Percentiles rank a stretch among this genome's conserved stretches.
Conservation (phyloP, 2,329 filamentous ascomycete species). For the Emmonsiellopsis sp. region DNA sequence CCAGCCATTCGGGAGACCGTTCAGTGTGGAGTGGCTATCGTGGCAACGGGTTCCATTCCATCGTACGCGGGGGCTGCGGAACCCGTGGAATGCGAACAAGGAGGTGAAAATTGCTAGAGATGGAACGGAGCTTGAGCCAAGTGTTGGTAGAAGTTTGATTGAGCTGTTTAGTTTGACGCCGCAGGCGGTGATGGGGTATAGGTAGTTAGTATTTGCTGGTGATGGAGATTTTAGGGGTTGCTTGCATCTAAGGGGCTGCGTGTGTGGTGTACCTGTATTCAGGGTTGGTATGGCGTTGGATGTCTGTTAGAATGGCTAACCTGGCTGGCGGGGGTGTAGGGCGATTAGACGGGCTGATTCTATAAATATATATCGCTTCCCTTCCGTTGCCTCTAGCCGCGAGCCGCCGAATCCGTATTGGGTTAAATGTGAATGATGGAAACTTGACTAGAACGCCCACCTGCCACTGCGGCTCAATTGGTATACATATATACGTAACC, state of each 20-base stretch:
- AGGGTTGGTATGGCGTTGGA: no score
- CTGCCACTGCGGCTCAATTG: no score
- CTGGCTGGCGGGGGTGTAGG: no score
- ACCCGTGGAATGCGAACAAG: slow-evolving; percentile 89
- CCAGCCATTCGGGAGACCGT: slow-evolving; percentile 82
- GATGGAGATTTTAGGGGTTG: not conserved
- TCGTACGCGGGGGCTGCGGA: slow-evolving; percentile 74
- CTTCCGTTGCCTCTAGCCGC: no score
- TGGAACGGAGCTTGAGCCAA: slow-evolving; percentile 84
- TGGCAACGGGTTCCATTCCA: slow-evolving; percentile 80
- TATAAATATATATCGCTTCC: no score
- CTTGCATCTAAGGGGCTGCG: not conserved
- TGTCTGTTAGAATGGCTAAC: no score
- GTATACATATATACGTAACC: no score
- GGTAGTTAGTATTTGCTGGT: not conserved
- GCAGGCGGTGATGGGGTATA: not conserved
- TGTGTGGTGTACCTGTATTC: not conserved
- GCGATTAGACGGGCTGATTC: no score
- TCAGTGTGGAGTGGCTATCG: slow-evolving; percentile 83
- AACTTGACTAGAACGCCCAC: no score
- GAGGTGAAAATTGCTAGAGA: slow-evolving; percentile 95
- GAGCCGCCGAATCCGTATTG: no score
- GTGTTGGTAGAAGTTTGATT: slow-evolving; percentile 65
- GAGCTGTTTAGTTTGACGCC: slow-evolving; percentile 60
- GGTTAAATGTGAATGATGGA: no score